Evolutionary conservation across 768 basidiomycete genomes (phyloP).

Genomic region (Kondoa subrosea): DNA sequence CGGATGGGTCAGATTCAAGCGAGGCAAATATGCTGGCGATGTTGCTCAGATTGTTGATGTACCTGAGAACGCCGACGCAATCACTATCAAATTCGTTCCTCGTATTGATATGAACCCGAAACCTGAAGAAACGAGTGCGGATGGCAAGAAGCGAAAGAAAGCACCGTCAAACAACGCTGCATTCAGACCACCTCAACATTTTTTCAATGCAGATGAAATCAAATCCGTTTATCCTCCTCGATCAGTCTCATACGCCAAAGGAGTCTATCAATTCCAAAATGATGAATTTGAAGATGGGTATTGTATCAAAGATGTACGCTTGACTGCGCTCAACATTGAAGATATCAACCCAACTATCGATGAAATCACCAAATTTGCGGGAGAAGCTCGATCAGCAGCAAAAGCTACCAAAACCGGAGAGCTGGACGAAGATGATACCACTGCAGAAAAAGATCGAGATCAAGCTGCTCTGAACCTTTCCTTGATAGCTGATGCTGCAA

Average conservation of each 20-base stretch:
- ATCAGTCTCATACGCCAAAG: constrained; percentile 47
- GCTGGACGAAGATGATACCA: background rate
- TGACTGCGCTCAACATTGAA: constrained; percentile 59
- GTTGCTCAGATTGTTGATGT: constrained; percentile 89
- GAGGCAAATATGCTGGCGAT: constrained; percentile 86
- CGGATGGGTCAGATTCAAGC: constrained; percentile 85
- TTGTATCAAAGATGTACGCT: constrained; percentile 84
- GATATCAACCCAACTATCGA: constrained; percentile 89
- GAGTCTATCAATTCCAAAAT: constrained; percentile 60
- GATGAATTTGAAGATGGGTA: constrained; percentile 92
- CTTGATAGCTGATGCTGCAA: constrained; percentile 77
- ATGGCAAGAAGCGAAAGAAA: constrained; percentile 17
- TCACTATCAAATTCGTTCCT: constrained; percentile 85
- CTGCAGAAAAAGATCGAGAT: constrained; percentile 24
- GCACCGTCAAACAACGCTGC: constrained; percentile 47
- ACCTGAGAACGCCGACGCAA: constrained; percentile 80
- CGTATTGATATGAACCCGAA: constrained; percentile 88
- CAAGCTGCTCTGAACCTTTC: constrained; percentile 60
- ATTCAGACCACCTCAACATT: constrained; percentile 63
- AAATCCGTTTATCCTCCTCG: constrained; percentile 67
- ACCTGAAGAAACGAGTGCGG: constrained; percentile 40
- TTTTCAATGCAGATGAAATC: constrained; percentile 89
- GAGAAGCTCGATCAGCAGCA: constrained; percentile 15
- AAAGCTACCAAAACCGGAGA: background rate
- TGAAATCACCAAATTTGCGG: constrained; percentile 78